Evolutionary conservation across 225 moss, liverwort and hornwort genomes (phyloP), one percentile per base, ranked within the genome.

Genomic region (Climacium dendroides): DNA sequence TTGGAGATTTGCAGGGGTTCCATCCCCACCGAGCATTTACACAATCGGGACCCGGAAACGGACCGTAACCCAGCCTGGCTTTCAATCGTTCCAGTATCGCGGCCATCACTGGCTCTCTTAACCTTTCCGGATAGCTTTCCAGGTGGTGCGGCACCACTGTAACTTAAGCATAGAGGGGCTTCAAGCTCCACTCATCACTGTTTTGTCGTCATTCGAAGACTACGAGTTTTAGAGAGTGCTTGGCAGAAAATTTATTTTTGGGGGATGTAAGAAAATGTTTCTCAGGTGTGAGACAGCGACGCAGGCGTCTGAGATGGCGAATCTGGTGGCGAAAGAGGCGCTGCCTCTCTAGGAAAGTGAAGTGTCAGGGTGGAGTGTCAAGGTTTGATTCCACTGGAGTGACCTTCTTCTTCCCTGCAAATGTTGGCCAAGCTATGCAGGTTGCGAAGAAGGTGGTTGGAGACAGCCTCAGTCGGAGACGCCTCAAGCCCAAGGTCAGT

Each of bases 381-480:
- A 52, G 64, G 60, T 58, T 59, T 24, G 81, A 64, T 35, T 87
- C 69, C 19, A 37, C 29, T 30, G 28, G 0, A 17, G 86, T 23
- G 66, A 11, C 28, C 57, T 58, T 19, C 29, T 30, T 41, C 57
- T 83, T 15, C 43, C 69, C 45, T 89, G 87, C 82, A 87, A 22
- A 87, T 89, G 78, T 41, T 81, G 85, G 86, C 79, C 60, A 74
- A 91, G 88, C 91, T 90, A 92, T 93, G 93, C 93, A 93, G 91
- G 89, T 89, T 76, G 81, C 85, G 90, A 93, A 69, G 91, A 92
- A 88, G 67, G 93, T 86, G 78, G 85, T 90, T 32, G 93, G 72
- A 85, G 89, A 83, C 81, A 90, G 84, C 63, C 53, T 90, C 66
- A 39, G 72, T 74, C 79, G 66, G 81, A 84, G 85, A 64, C 91